A percentile compares a stretch with the other conserved stretches of the same genome.
These are phyloP conservation scores for Pachysandra terminalis DNA, from an alignment of 164 flowering plant species.

Conservation along the genomic window DNA sequence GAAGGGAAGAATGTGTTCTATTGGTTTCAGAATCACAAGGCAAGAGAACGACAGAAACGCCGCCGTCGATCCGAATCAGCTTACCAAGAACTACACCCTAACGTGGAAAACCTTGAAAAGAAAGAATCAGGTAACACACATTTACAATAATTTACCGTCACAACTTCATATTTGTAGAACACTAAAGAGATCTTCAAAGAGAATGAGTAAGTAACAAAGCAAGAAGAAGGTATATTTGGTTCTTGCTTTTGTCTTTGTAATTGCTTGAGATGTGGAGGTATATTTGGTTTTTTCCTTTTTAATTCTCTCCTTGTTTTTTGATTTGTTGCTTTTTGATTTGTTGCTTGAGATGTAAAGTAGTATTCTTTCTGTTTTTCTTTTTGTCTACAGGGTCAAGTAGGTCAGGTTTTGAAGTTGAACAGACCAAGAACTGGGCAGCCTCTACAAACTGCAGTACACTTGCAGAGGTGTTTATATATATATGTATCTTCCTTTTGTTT, in stretches of 20 bases:
- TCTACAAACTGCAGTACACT: conserved; percentile 52
- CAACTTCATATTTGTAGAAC: neutral
- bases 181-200: conserved; percentile 3
- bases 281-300: too few species aligned
- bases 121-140: conserved; percentile 61
- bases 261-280: too few species aligned
- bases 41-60: conserved; percentile 84
- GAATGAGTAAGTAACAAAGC: conserved; percentile 5
- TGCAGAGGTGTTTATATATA: conserved; percentile 50
- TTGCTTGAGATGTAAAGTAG: conserved; percentile 33
- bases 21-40: conserved; percentile 97
- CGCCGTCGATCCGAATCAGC: conserved; percentile 53
- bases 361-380: conserved; percentile 29
- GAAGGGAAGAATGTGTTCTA: conserved; percentile 95
- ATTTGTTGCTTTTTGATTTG: conserved; percentile 24
- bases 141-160: too few species aligned
- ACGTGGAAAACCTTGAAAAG: conserved; percentile 26
- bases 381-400: conserved; percentile 41
- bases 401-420: conserved; percentile 54
- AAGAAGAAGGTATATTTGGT: neutral
- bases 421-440: conserved; percentile 51
- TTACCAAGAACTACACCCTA: conserved; percentile 6
- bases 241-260: conserved; percentile 8
- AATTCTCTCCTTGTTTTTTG: neutral
- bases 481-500: conserved; percentile 7